Base-by-base conservation (phyloP, 2,329 filamentous ascomycete species). In the Fusarium sp. region DNA sequence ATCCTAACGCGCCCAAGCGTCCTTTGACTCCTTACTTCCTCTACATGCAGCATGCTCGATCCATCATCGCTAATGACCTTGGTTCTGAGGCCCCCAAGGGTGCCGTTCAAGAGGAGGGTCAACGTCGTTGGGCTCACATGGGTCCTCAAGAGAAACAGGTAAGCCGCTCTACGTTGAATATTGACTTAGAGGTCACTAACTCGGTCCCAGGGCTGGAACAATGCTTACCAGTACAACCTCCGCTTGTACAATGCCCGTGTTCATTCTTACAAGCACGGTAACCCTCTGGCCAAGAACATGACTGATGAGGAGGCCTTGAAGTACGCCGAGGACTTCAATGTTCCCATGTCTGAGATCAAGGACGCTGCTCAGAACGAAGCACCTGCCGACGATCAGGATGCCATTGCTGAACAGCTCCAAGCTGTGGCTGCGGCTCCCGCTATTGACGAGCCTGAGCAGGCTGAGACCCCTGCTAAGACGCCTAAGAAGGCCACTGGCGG, bases 1-100 rank as follows among this genome's bases (percentile, higher is more conserved):
- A 98, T 82, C 95, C 95, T 76, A 97, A 98, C 82, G 95, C 95
- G 12, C 96, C 96, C 69, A 98, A 98, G 90, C 91, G 95, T 57
- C 95, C 96, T 14, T 84, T 98, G 80, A 98, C 96, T 11, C 95
- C 96, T 6, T 98, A 97, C 87, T 98, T 98, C 87, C 87, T 98
- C 70, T 98, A 95, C 86, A 94, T 97, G 88, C 93, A 97, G 82
- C 92, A 93, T 74, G 94, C 94, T 74, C 93, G 96, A 56, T 89
- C 91, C 58, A 92, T 94, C 81, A 96, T 98, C 77, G 92, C 93
- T 65, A 88, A 87, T 39, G 94, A 97, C 77, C 88, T 97, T 17
- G 93, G 93, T 28, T 81, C 90, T n/a, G 88, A 90, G 68, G 91
- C 92, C 13, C 92, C 93, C 82, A 95, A 96, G 81, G 94, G 94